phyloP scores from a whole-genome alignment of 2,329 filamentous ascomycete species.

The Ophiostoma triangulosporum region DNA sequence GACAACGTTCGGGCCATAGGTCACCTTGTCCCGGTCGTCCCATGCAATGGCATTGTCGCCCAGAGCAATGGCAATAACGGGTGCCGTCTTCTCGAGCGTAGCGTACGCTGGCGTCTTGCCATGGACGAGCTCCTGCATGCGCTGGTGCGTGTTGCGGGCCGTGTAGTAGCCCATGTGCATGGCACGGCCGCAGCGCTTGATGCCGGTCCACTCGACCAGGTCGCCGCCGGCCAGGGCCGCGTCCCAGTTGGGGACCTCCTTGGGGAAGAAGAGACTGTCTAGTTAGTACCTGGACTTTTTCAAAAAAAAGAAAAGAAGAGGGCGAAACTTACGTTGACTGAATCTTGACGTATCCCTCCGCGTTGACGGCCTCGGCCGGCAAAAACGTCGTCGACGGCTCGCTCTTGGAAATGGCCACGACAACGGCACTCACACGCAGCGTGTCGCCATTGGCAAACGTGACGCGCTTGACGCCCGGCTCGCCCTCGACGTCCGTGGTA shows the following conservation, averaged over 20 bases:
- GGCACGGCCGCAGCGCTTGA: slow-evolving; percentile 65
- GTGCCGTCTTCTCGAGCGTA: slow-evolving; percentile 39
- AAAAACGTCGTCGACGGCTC: slow-evolving; percentile 50
- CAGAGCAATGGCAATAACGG: slow-evolving; percentile 58
- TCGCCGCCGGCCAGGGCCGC: slow-evolving; percentile 60
- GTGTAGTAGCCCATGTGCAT: slow-evolving; percentile 59
- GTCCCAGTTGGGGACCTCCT: slow-evolving; percentile 39
- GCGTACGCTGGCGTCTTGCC: slow-evolving; percentile 30
- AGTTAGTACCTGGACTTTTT: neutral
- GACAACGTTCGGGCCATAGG: slow-evolving; percentile 48
- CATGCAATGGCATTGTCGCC: slow-evolving; percentile 57
- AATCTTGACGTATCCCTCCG: slow-evolving; percentile 53
- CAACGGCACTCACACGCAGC: slow-evolving; percentile 49
- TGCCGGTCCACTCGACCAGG: slow-evolving; percentile 56
- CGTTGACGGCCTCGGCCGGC: slow-evolving; percentile 42
- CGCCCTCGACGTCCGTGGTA: slow-evolving; percentile 30
- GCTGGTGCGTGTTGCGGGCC: slow-evolving; percentile 54
- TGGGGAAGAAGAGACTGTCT: slow-evolving; percentile 39
- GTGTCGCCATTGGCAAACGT: slow-evolving; percentile 46
- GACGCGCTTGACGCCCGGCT: slow-evolving; percentile 29
- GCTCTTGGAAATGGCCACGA: slow-evolving; percentile 55
- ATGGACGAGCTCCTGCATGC: slow-evolving; percentile 33
- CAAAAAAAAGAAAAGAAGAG: neutral
- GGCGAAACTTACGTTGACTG: slow-evolving; percentile 29
- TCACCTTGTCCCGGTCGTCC: slow-evolving; percentile 40